Conservation (phyloP, 129 eudicot species). For the Tagetes erecta region DNA sequence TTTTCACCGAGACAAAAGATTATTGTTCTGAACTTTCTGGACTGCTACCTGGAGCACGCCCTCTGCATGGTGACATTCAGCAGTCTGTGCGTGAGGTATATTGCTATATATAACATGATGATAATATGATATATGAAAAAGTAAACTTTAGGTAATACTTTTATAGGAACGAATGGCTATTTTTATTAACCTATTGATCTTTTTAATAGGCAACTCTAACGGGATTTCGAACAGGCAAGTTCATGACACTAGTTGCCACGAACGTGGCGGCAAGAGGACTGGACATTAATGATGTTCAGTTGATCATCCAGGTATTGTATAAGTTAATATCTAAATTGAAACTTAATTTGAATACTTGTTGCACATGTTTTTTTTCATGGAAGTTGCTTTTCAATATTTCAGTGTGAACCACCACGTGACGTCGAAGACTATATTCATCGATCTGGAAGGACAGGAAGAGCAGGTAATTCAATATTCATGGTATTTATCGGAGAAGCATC, state of each 20-base stretch:
- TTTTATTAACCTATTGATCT: background rate
- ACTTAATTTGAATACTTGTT: background rate
- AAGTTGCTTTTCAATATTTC: slow-evolving; percentile 12
- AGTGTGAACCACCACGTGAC: slow-evolving; percentile 98
- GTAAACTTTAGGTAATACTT: background rate
- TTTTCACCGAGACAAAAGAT: slow-evolving; percentile 93
- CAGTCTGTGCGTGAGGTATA: slow-evolving; percentile 90
- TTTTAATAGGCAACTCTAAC: slow-evolving; percentile 64
- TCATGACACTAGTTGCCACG: slow-evolving; percentile 83
- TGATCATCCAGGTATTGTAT: slow-evolving; percentile 73
- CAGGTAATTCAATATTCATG: slow-evolving; percentile 46
- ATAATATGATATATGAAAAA: background rate
- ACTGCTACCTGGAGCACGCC: slow-evolving; percentile 77
- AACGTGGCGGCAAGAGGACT: slow-evolving; percentile 93
- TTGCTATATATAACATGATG: background rate
- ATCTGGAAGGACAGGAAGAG: slow-evolving; percentile 95
- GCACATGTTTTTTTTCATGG: background rate
- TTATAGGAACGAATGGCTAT: background rate
- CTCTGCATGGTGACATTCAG: slow-evolving; percentile 95
- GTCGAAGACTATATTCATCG: slow-evolving; percentile 96
- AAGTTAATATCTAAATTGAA: background rate
- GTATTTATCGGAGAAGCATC: background rate
- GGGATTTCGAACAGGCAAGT: slow-evolving; percentile 86
- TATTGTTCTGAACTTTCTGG: slow-evolving; percentile 87
- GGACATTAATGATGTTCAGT: slow-evolving; percentile 84